Evolutionary conservation across 2,329 filamentous ascomycete genomes (phyloP).

Genomic region (Microdochium trichocladiopsis): DNA sequence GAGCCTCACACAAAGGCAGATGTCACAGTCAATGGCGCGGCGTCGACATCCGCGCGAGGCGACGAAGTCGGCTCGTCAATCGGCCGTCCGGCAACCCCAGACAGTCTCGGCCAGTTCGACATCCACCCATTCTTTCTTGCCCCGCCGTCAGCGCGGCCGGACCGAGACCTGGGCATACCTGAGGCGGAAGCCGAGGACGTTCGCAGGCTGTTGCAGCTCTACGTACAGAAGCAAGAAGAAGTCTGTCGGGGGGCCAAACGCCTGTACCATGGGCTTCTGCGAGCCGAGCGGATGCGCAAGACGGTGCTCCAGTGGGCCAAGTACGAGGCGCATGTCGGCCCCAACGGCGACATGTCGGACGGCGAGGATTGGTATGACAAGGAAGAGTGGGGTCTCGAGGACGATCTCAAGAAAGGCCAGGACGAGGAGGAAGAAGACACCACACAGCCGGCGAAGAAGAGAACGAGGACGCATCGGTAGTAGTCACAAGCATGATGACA

Average conservation of each 20-base stretch:
- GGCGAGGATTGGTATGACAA: slow-evolving; percentile 86
- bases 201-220: slow-evolving; percentile 64
- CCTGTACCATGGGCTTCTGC: slow-evolving; percentile 64
- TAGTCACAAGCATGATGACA: not conserved
- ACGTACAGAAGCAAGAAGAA: slow-evolving; percentile 82
- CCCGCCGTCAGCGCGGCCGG: slow-evolving; percentile 52
- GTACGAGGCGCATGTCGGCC: slow-evolving; percentile 64
- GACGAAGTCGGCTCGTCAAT: slow-evolving; percentile 1
- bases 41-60: not conserved
- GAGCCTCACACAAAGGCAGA: not conserved
- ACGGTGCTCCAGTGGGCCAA: slow-evolving; percentile 70
- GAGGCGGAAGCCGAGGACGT: slow-evolving; percentile 71
- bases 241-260: slow-evolving; percentile 64
- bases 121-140: slow-evolving; percentile 71
- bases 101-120: slow-evolving; percentile 32
- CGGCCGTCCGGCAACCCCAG: slow-evolving; percentile 4
- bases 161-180: slow-evolving; percentile 67
- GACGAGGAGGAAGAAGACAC: slow-evolving; percentile 76
- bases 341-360: slow-evolving; percentile 71
- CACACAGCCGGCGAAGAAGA: slow-evolving; percentile 46
- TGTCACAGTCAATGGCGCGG: not conserved
- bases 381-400: slow-evolving; percentile 69
- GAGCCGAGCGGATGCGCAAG: slow-evolving; percentile 64
- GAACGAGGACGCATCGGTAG: slow-evolving; percentile 50
- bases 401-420: slow-evolving; percentile 73